Evolutionary conservation across 495 filamentous ascomycete genomes (phyloP).

Genomic region (Polyplosphaeria fusca): DNA sequence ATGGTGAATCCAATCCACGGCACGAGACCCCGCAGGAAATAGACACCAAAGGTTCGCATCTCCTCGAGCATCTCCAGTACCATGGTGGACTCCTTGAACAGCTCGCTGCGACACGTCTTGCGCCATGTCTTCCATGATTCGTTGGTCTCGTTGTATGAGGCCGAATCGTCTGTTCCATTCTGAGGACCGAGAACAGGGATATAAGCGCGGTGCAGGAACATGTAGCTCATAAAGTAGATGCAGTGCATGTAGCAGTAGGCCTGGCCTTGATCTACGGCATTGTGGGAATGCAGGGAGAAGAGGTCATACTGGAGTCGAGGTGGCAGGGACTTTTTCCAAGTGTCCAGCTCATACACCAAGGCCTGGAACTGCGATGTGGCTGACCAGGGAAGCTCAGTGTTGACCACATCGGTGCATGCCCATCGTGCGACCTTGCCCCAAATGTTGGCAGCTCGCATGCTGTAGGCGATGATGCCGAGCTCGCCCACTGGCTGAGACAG

Average conservation of each 20-base stretch:
- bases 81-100: conserved; percentile 31
- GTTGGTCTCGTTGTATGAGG: conserved; percentile 24
- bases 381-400: conserved; percentile 31
- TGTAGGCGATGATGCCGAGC: conserved; percentile 36
- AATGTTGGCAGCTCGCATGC: conserved; percentile 35
- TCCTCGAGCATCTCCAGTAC: conserved; percentile 39
- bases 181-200: conserved; percentile 34
- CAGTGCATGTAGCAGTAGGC: conserved; percentile 37
- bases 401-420: conserved; percentile 31
- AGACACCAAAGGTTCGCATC: conserved; percentile 37
- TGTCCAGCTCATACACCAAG: conserved; percentile 24
- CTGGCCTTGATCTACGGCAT: conserved; percentile 35
- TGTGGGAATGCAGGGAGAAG: conserved; percentile 33
- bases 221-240: conserved; percentile 35
- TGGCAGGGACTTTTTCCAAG: conserved; percentile 29
- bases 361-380: conserved; percentile 27
- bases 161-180: conserved; percentile 18
- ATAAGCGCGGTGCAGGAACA: conserved; percentile 37
- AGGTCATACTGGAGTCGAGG: conserved; percentile 31
- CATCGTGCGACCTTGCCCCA: conserved; percentile 38
- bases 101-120: conserved; percentile 24
- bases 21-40: conserved; percentile 36
- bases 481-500: conserved; percentile 21
- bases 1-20: conserved; percentile 40
- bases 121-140: conserved; percentile 35